A percentile compares a stretch with the other conserved stretches of the same genome.
phyloP scores from a whole-genome alignment of 768 basidiomycete genomes.

The Galerina marginata region DNA sequence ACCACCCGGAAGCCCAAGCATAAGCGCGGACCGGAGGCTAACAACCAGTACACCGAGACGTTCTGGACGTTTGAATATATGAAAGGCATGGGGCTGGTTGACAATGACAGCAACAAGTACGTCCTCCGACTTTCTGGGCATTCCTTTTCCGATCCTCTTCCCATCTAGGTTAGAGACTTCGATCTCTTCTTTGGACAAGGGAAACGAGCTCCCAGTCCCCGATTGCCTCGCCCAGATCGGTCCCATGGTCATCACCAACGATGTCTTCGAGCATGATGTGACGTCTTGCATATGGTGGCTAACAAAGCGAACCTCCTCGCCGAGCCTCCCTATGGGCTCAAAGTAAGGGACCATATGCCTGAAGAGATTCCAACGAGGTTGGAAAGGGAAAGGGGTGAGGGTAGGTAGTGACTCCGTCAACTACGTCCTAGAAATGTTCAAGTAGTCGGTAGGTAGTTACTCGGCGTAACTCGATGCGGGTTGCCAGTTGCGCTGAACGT shows the following conservation, averaged over 20 bases:
- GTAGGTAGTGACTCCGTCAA: no score
- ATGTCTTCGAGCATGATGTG: not conserved
- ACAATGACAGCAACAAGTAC: not conserved
- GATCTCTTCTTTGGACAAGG: not conserved
- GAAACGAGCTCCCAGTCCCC: not conserved
- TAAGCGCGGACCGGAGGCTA: not conserved
- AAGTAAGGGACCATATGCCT: not conserved
- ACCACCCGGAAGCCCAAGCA: no score
- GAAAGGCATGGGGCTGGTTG: not conserved
- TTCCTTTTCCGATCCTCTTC: no score
- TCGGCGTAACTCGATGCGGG: no score
- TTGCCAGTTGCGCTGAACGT: no score
- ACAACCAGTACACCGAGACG: not conserved
- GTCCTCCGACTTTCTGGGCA: not conserved
- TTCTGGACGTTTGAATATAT: not conserved
- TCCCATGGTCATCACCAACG: not conserved
- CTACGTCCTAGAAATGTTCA: no score
- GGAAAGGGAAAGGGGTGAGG: no score
- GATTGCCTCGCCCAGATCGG: not conserved
- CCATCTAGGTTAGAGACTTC: not conserved
- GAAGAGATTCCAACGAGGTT: not conserved
- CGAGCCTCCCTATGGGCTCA: not conserved
- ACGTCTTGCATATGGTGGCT: not conserved
- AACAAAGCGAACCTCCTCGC: not conserved
- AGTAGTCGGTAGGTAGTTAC: no score